Evolutionary conservation across 495 filamentous ascomycete species (phyloP).

Genomic region (Aspergillus coremiiformis): DNA sequence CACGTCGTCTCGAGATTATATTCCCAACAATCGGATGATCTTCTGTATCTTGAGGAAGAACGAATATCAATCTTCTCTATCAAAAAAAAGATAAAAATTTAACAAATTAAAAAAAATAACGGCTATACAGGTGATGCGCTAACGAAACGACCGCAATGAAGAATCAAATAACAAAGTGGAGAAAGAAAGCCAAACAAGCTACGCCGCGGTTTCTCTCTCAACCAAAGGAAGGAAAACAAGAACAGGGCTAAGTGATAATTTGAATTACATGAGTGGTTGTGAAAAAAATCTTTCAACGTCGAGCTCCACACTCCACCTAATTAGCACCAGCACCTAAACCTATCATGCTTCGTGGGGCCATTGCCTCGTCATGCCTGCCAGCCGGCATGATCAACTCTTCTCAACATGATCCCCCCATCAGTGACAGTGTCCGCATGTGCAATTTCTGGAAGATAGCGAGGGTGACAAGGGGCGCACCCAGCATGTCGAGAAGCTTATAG

Average conservation of each 20-base stretch:
- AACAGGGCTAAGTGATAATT: neutral
- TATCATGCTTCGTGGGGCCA: neutral
- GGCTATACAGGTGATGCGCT: neutral
- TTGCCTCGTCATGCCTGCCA: neutral
- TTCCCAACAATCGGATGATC: no score
- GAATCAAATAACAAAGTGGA: neutral
- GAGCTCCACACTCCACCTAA: neutral
- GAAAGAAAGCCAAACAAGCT: neutral
- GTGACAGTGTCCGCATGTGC: slow-evolving; percentile 20
- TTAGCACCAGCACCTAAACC: neutral
- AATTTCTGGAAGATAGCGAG: slow-evolving; percentile 36
- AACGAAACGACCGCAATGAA: neutral
- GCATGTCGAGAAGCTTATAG: slow-evolving; percentile 46
- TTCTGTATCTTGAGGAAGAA: no score
- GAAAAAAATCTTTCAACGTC: neutral
- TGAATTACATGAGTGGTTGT: neutral
- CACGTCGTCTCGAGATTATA: neutral
- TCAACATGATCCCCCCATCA: slow-evolving; percentile 26
- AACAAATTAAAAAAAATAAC: neutral
- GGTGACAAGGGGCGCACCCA: slow-evolving; percentile 36
- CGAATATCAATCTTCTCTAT: no score
- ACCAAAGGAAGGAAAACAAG: neutral
- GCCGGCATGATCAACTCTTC: slow-evolving; percentile 7
- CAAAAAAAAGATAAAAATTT: neutral
- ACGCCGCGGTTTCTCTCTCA: neutral